A percentile compares a stretch with the other conserved stretches of the same genome.
Evolutionary conservation across 805 yeast species (phyloP).

Genomic region (Yarrowia osloensis): DNA sequence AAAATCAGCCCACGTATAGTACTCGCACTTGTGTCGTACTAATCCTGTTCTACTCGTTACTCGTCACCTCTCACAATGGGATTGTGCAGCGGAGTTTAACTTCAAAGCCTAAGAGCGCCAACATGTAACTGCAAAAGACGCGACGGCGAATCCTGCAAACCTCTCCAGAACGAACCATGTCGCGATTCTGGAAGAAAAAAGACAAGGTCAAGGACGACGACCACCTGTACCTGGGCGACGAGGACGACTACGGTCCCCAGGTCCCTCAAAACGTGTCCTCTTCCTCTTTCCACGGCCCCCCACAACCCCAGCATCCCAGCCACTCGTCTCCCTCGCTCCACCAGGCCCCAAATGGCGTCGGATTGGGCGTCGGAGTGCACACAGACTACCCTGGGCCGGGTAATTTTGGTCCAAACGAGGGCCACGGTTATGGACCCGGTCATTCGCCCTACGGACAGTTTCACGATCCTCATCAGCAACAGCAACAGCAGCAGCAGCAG

Average conservation of each 20-base stretch:
- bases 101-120: neutral
- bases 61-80: neutral
- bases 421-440: slow-evolving; percentile 5
- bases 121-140: neutral
- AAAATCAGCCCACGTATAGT: no score
- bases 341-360: slow-evolving; percentile 3
- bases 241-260: slow-evolving; percentile 23
- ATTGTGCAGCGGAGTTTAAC: neutral
- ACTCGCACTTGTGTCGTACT: no score
- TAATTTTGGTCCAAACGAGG: slow-evolving; percentile 18
- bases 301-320: neutral
- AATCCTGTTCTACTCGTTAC: neutral
- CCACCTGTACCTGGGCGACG: slow-evolving; percentile 29
- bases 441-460: slow-evolving; percentile 22
- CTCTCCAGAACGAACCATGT: no score
- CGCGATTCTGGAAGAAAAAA: slow-evolving; percentile 31
- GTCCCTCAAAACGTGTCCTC: neutral
- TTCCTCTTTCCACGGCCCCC: neutral
- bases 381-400: neutral
- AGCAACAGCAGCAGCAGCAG: neutral
- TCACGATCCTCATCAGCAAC: neutral
- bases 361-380: neutral
- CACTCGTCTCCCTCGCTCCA: slow-evolving; percentile 8
- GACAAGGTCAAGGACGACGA: slow-evolving; percentile 22
- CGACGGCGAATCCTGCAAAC: no score